A percentile compares a stretch with the other conserved stretches of the same genome.
These are phyloP conservation scores for Prosopis cineraria DNA, from an alignment of 306 rosid species.

Conservation along the genomic window DNA sequence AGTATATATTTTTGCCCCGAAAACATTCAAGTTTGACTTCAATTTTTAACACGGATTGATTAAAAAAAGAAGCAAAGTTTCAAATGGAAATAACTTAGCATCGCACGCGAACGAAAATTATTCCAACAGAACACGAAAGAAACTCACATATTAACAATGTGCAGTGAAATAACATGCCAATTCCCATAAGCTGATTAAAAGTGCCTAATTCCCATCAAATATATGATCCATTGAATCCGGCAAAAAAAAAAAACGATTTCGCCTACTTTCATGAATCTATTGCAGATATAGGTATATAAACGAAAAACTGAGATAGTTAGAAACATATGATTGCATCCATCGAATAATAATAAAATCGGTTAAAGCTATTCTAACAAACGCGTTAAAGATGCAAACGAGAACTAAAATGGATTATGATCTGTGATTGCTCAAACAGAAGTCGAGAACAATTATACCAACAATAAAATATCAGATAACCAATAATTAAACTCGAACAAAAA, in stretches of 20 bases:
- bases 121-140: background rate
- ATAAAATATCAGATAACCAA: background rate
- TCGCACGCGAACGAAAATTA: background rate
- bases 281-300: background rate
- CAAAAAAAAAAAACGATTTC: background rate
- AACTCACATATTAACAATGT: background rate
- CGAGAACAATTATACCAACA: background rate
- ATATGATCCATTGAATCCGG: background rate
- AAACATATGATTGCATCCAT: background rate
- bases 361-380: background rate
- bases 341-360: background rate
- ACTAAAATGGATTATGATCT: background rate
- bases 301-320: background rate
- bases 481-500: background rate
- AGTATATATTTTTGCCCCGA: background rate
- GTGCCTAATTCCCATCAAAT: background rate
- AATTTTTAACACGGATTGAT: background rate
- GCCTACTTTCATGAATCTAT: background rate
- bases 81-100: too few species aligned
- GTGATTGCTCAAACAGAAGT: background rate
- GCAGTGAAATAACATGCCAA: background rate
- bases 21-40: background rate
- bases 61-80: background rate
- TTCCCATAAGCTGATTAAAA: background rate
- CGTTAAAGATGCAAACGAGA: background rate